Conservation (phyloP, 1,284 basidiomycete genomes). For the Puccinia polysora region DNA sequence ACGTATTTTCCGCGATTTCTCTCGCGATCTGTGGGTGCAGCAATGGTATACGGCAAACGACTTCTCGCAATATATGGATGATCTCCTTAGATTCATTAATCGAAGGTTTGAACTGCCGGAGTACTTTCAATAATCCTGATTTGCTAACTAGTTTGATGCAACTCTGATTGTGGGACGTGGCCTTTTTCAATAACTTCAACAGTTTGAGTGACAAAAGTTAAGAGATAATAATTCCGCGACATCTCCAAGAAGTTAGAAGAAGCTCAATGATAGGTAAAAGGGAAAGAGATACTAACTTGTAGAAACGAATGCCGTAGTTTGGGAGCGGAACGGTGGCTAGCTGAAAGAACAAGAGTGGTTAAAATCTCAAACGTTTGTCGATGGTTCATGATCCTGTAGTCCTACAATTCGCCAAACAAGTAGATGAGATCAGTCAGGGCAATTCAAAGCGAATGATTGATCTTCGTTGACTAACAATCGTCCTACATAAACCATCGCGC, state of each 20-base stretch:
- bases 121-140: slow-evolving; percentile 29
- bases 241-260: neutral
- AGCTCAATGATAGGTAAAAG: neutral
- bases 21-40: slow-evolving; percentile 8
- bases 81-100: slow-evolving; percentile 14
- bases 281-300: neutral
- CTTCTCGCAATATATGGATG: slow-evolving; percentile 17
- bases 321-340: neutral
- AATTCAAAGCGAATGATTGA: neutral
- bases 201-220: neutral
- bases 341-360: slow-evolving; percentile 30
- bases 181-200: slow-evolving; percentile 22
- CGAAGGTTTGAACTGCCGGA: slow-evolving; percentile 21
- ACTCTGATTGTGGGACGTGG: slow-evolving; percentile 34
- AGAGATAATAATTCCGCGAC: neutral
- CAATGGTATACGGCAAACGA: slow-evolving; percentile 18
- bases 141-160: slow-evolving; percentile 34
- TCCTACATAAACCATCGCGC: slow-evolving; percentile 68
- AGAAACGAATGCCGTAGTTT: slow-evolving; percentile 21
- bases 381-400: slow-evolving; percentile 39
- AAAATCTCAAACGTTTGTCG: slow-evolving; percentile 43
- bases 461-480: slow-evolving; percentile 51
- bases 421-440: no score
- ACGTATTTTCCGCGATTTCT: slow-evolving; percentile 24
- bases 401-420: slow-evolving; percentile 29